Conservation (phyloP, 768 basidiomycete species). For the Chalciporus piperatus region DNA sequence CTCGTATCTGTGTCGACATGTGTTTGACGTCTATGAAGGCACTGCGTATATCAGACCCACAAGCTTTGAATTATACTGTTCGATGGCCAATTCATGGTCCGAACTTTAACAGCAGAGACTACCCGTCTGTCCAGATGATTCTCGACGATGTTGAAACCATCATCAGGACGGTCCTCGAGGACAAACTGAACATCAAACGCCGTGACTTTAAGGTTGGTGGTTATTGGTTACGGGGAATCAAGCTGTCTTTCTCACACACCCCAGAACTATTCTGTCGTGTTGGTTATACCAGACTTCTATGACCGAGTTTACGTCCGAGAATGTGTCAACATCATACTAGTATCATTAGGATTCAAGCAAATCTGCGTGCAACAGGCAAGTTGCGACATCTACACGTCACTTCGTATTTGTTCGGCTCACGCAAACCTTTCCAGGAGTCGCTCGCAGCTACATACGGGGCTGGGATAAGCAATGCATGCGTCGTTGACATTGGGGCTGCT, state of each 20-base stretch:
- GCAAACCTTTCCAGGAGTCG: constrained; percentile 60
- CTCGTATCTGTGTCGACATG: not conserved
- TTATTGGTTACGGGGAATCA: not conserved
- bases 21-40: constrained; percentile 45
- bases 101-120: constrained; percentile 80
- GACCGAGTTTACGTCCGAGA: constrained; percentile 82
- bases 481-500: constrained; percentile 90
- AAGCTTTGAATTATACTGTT: constrained; percentile 63
- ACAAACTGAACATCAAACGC: constrained; percentile 52
- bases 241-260: not conserved
- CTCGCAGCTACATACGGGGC: constrained; percentile 93
- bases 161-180: constrained; percentile 56
- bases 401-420: not conserved
- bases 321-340: constrained; percentile 67
- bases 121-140: constrained; percentile 63
- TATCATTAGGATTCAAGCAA: constrained; percentile 89
- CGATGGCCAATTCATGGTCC: constrained; percentile 82
- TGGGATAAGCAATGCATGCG: constrained; percentile 91
- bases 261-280: constrained; percentile 82
- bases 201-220: constrained; percentile 58
- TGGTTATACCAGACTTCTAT: constrained; percentile 91
- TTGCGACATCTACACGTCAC: not conserved
- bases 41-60: constrained; percentile 66
- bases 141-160: constrained; percentile 79
- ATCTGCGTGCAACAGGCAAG: constrained; percentile 85